Conservation (phyloP, 1,139 yeast genomes). For the Suhomyces maxii region DNA sequence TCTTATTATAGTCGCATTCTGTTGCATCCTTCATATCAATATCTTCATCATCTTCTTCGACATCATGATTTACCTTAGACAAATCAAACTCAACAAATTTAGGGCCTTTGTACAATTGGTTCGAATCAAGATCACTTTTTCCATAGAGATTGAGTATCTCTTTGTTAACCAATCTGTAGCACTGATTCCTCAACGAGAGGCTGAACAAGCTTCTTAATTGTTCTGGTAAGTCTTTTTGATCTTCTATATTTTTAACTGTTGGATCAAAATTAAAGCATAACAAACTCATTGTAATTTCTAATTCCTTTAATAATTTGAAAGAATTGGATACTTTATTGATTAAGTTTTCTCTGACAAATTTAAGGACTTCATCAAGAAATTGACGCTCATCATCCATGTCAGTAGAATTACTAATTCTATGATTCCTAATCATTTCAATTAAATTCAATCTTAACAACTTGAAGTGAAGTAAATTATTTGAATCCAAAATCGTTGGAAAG, state of each 20-base stretch:
- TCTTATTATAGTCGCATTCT: slow-evolving; percentile 11
- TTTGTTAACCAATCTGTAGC: slow-evolving; percentile 60
- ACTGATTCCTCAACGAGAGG: slow-evolving; percentile 53
- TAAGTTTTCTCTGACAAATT: slow-evolving; percentile 61
- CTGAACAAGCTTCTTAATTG: slow-evolving; percentile 54
- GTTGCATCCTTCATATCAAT: slow-evolving; percentile 5
- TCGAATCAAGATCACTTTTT: slow-evolving; percentile 14
- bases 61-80: slow-evolving; percentile 8
- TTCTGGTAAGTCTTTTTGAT: slow-evolving; percentile 50
- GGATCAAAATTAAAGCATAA: slow-evolving; percentile 55
- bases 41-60: slow-evolving; percentile 8
- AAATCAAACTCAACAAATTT: slow-evolving; percentile 21
- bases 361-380: slow-evolving; percentile 56
- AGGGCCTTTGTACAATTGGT: slow-evolving; percentile 19
- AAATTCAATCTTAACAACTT: slow-evolving; percentile 59
- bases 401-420: slow-evolving; percentile 29
- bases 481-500: slow-evolving; percentile 56
- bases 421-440: slow-evolving; percentile 62
- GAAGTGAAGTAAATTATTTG: slow-evolving; percentile 60
- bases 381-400: slow-evolving; percentile 34
- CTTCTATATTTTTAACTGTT: slow-evolving; percentile 28
- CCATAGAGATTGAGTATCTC: slow-evolving; percentile 36
- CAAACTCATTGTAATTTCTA: slow-evolving; percentile 71
- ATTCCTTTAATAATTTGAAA: slow-evolving; percentile 53
- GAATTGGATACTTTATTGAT: slow-evolving; percentile 57